These are phyloP conservation scores for Solanum etuberosum DNA, from an alignment of 257 asterid species.

Conservation along the genomic window DNA sequence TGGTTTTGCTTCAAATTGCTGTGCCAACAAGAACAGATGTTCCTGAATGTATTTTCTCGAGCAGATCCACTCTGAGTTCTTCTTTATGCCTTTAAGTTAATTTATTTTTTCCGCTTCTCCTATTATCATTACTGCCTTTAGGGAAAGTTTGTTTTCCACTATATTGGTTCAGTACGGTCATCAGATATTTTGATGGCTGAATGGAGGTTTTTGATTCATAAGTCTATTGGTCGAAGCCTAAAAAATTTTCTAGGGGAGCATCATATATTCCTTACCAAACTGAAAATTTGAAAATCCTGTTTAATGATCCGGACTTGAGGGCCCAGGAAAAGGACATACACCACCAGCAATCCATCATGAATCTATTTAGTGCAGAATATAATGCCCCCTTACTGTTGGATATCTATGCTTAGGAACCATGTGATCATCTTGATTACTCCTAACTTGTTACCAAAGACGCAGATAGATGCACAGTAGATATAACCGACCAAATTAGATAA, in stretches of 20 bases:
- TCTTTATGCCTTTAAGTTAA: neutral
- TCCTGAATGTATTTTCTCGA: slow-evolving; percentile 66
- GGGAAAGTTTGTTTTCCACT: neutral
- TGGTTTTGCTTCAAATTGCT: slow-evolving; percentile 93
- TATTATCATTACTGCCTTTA: neutral
- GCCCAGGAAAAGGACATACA: neutral
- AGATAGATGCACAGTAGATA: neutral
- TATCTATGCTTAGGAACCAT: neutral
- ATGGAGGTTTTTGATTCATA: neutral
- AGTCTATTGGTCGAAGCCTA: neutral
- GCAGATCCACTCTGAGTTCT: neutral
- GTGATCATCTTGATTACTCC: neutral
- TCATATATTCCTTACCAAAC: neutral
- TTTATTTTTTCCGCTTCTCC: neutral
- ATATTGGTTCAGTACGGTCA: neutral
- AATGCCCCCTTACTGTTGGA: neutral
- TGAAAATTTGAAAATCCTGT: neutral
- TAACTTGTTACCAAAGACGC: neutral
- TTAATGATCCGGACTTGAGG: neutral
- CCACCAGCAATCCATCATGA: neutral
- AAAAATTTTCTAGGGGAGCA: neutral
- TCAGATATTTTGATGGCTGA: neutral
- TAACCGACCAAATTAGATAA: neutral
- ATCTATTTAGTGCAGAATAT: neutral
- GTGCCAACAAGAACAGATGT: slow-evolving; percentile 98